phyloP scores from a whole-genome alignment of 2,329 filamentous ascomycete genomes.

The Apiospora malaysiana region DNA sequence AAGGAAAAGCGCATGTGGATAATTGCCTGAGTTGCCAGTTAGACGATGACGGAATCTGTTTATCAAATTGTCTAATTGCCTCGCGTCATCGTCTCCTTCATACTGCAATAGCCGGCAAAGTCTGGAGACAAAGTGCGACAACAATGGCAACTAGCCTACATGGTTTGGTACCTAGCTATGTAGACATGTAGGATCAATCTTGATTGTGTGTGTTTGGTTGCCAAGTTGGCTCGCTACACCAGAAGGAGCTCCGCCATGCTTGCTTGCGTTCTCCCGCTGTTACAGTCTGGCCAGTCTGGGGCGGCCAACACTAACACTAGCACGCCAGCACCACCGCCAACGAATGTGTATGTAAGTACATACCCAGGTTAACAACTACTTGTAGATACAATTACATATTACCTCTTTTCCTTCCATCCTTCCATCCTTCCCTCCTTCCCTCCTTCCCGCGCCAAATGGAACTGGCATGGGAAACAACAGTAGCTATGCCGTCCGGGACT shows the following conservation, averaged over 20 bases:
- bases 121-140: slow-evolving; percentile 10
- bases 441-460: neutral
- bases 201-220: neutral
- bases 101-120: slow-evolving; percentile 2
- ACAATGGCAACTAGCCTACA: slow-evolving; percentile 14
- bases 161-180: too few relatives aligned
- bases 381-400: neutral
- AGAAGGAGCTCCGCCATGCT: slow-evolving; percentile 1
- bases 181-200: neutral
- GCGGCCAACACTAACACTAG: slow-evolving; percentile 6
- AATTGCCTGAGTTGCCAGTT: neutral
- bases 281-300: neutral
- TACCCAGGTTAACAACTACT: neutral
- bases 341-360: too few relatives aligned
- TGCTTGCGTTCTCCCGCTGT: neutral
- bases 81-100: slow-evolving; percentile 1
- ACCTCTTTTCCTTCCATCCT: neutral
- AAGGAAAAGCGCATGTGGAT: too few relatives aligned
- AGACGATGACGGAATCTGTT: neutral
- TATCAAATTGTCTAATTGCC: slow-evolving; percentile 1
- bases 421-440: too few relatives aligned
- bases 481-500: neutral
- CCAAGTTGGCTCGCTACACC: slow-evolving; percentile 1
- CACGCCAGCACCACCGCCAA: neutral
- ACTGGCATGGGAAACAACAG: neutral